Base-by-base conservation (phyloP, 345 rosid species). In the Citrus hindsii region DNA sequence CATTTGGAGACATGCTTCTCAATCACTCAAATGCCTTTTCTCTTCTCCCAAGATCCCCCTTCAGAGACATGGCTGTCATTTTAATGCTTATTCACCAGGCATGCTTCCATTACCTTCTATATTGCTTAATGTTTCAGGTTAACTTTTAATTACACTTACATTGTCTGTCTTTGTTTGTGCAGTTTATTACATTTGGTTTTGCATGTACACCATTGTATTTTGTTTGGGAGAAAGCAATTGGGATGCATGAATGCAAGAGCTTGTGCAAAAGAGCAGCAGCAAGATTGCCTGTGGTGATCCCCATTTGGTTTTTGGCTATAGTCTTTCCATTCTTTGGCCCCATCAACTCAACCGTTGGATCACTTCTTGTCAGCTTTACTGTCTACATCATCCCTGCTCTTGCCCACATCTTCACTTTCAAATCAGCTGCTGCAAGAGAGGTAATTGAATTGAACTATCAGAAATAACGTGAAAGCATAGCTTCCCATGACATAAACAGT, bases 201-300 rank as follows among this genome's bases (percentile, higher is more conserved):
- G 99, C 99, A 1, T 94, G 98, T 89, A 96, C 97, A 2, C 99
- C 99, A 22, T 71, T 96, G 27, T 96, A 96, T 79, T 96, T 96
- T 60, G 99, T 96, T 32, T 96, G 99, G 99, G 99, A 96, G 97
- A 96, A 96, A 82, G 93, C 94, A 1, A 96, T 96, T 21, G 97
- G 98, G 61, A 88, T 96, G 92, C 99, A 96, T 53, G 95, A 92
- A 56, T 94, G 99, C 86, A 90, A 91, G 77, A 96, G 99, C 87
- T 61, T 96, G 78, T 96, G 98, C 85, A 96, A 92, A 78, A 83
- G 98, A 78, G 99, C 99, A 2, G 98, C 97, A 0, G 97, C 94
- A 0, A 91, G 99, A 83, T 81, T 96, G 80, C 99, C 98, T 0
- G 99, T 96, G 42, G 99, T 96, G 37, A 76, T 96, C 40, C 99